These are phyloP conservation scores for Tetracladium marchalianum DNA, from an alignment of 495 filamentous ascomycete genomes.

Conservation along the genomic window DNA sequence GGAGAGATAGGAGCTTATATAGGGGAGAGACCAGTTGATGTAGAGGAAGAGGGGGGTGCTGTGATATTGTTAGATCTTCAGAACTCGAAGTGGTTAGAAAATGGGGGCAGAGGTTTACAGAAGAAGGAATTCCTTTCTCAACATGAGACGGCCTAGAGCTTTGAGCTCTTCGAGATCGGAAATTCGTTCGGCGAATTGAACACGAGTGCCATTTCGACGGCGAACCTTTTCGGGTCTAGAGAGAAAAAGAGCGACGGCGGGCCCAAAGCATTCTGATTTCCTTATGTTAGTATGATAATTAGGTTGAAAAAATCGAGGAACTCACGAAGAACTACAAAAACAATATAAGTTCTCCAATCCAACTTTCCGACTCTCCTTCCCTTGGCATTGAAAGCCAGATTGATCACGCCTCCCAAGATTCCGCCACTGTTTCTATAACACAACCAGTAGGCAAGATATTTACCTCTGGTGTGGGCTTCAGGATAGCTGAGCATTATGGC, in stretches of 20 bases:
- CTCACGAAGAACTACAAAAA: neutral
- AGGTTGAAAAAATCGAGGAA: neutral
- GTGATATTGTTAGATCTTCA: neutral
- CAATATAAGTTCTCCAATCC: neutral
- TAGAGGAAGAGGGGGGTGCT: constrained; percentile 10
- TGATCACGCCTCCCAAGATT: neutral
- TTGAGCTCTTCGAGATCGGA: constrained; percentile 41
- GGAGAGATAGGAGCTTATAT: constrained; percentile 10
- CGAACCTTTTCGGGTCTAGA: constrained; percentile 43
- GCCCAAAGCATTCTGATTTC: constrained; percentile 35
- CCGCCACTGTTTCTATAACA: constrained; percentile 32
- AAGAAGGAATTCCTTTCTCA: constrained; percentile 41
- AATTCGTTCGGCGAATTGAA: constrained; percentile 38
- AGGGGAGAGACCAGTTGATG: constrained; percentile 9
- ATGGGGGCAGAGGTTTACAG: too few species aligned
- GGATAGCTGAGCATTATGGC: constrained; percentile 43
- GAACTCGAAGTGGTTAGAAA: too few species aligned
- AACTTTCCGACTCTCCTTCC: neutral
- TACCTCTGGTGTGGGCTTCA: constrained; percentile 50
- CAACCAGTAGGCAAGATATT: constrained; percentile 52
- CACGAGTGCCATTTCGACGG: constrained; percentile 42
- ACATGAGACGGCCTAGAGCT: constrained; percentile 37
- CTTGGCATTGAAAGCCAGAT: neutral
- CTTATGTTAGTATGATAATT: neutral
- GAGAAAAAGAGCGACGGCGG: constrained; percentile 43